Base-by-base conservation (phyloP, 306 rosid genomes). In the Styphnolobium japonicum region DNA sequence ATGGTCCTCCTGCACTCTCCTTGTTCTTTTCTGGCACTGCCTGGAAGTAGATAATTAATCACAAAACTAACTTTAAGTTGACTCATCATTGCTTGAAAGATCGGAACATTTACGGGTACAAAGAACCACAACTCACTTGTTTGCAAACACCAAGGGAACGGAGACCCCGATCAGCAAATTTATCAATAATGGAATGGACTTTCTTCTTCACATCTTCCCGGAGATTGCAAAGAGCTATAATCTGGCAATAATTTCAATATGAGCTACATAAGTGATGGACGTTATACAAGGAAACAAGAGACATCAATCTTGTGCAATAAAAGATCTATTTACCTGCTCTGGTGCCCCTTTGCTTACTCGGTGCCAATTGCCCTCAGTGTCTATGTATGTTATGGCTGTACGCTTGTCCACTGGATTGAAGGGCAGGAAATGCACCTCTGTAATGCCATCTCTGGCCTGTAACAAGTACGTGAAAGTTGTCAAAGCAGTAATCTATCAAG, bases 341-440 rank as follows among this genome's bases (percentile, higher is more conserved):
- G 94, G 97, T 40, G 97, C 94, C 4, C 94, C 97, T 86, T 92
- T 92, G 89, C 92, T 92, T 25, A 86, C 89, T 69, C 97, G 72
- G 61, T 90, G 88, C 97, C 97, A 92, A 1, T 82, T 87, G 57
- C 92, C 90, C 0, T 77, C 27, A 12, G 62, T 6, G 65, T 92
- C 97, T 6, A 85, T 81, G 77, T 87, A 92, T 67, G 97, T 90
- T 34, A 92, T 90, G 64, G 97, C 97, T 8, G 97, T 90, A 25
- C 97, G 92, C 86, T 92, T 92, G 21, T 90, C 97, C 68, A 90
- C 94, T 3, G 97, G 97, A 79, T 92, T 92, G 16, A 92, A 92
- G 65, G 97, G 97, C 70, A 92, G 73, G 86, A 92, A 92, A 73
- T 92, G 97, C 10, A 90, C 83, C 82, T 92, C 97, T 22, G 11